phyloP scores from a whole-genome alignment of 768 basidiomycete species.

The Holtermannia corniformis region DNA sequence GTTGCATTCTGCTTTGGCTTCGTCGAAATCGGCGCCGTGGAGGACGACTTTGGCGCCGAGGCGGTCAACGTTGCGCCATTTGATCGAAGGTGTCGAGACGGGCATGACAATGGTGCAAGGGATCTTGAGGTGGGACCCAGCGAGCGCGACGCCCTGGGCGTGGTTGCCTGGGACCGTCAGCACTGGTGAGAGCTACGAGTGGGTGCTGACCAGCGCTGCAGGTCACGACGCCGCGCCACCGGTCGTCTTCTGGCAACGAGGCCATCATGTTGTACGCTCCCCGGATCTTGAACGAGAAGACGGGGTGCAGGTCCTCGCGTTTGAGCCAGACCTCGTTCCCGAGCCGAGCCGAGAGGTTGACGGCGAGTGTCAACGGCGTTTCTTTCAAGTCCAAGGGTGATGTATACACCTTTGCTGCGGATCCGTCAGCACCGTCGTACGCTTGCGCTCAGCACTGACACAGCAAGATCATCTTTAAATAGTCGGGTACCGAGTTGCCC shows the following conservation, averaged over 20 bases:
- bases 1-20: conserved; percentile 87
- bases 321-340: conserved; percentile 86
- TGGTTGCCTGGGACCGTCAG: conserved; percentile 65
- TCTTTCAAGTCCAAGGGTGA: conserved; percentile 40
- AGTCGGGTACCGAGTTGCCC: conserved; percentile 31
- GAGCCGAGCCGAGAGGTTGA: conserved; percentile 72
- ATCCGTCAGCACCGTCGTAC: conserved; percentile 3
- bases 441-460: conserved; percentile 19
- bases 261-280: conserved; percentile 99
- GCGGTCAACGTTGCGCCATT: conserved; percentile 88
- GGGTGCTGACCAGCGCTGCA: conserved; percentile 82
- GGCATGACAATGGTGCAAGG: conserved; percentile 99
- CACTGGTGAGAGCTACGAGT: not conserved
- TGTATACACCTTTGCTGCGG: conserved; percentile 41
- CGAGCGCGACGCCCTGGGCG: conserved; percentile 94
- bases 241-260: conserved; percentile 69
- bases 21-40: conserved; percentile 87
- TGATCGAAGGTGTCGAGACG: conserved; percentile 84
- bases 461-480: conserved; percentile 39
- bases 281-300: conserved; percentile 97
- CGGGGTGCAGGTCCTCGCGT: conserved; percentile 84
- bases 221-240: conserved; percentile 95
- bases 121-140: conserved; percentile 74
- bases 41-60: conserved; percentile 90
- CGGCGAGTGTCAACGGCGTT: conserved; percentile 79